phyloP scores from a whole-genome alignment of 2,329 filamentous ascomycete genomes.

The Colletotrichum liriopes region DNA sequence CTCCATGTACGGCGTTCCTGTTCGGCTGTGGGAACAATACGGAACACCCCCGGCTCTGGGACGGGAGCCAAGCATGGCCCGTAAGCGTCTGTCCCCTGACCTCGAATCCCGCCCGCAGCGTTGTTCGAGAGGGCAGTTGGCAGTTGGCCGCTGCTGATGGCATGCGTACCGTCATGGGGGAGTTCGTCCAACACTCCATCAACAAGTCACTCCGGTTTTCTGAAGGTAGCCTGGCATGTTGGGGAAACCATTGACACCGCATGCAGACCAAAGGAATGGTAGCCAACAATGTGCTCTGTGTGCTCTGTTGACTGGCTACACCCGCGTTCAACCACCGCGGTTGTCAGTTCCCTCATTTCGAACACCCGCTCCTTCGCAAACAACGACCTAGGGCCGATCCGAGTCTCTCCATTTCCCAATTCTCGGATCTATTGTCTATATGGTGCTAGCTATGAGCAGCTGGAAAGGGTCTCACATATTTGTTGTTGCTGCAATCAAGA shows the following conservation, averaged over 20 bases:
- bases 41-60: background rate
- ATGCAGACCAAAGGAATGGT: background rate
- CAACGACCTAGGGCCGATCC: background rate
- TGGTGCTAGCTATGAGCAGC: conserved; percentile 1
- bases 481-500: conserved; percentile 23
- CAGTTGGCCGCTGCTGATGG: no score
- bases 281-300: background rate
- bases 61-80: conserved; percentile 23
- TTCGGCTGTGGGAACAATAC: background rate
- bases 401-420: conserved; percentile 3
- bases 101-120: background rate
- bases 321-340: background rate
- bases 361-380: background rate
- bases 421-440: conserved; percentile 23
- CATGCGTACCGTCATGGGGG: background rate
- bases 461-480: conserved; percentile 24
- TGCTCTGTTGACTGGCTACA: background rate
- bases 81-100: conserved; percentile 22
- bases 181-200: background rate
- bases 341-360: background rate
- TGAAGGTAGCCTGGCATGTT: background rate
- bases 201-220: no score
- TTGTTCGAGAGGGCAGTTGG: background rate
- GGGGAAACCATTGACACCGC: background rate
- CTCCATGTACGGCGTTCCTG: background rate